Evolutionary conservation across 2,329 filamentous ascomycete species (phyloP), one percentile per base, ranked within the genome.

Genomic region (Juglanconis oblonga): DNA sequence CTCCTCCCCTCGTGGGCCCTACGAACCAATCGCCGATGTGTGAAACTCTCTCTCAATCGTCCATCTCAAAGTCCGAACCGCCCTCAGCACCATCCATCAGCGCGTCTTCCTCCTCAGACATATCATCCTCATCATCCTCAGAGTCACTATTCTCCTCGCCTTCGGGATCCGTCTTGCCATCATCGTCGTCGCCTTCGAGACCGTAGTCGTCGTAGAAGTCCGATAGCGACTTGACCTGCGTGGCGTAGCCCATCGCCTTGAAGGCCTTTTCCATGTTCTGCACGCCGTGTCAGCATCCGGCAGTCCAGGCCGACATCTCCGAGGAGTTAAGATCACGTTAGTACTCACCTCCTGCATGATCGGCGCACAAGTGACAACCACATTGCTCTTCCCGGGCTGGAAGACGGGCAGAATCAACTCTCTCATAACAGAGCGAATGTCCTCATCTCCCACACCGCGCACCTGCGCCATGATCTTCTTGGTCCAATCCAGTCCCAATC

Each of bases 121-220:
- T 76, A 0, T 85, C 82, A 0, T 81, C 79, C 0, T 81, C 80
- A 0, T 78, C 78, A 0, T 79, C 79, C 0, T 78, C 80, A 0
- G 85, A 85, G 0, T 86, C 85, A 0, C 82, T 82, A 0, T 84
- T 83, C 0, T 82, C 80, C 0, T 81, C 79, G 0, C 87, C 87
- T 0, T 82, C 82, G 0, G 83, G 81, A 0, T 81, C 79, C 0
- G 80, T 79, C 0, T 83, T 83, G 2, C 85, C 86, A 4, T 85
- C 84, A 0, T 81, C 86, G 3, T 82, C 83, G 2, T 78, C 80
- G 2, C 81, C 81, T 71, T 89, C 83, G 51, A 97, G 76, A 0
- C 94, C 94, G 71, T 98, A 98, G 69, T 92, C 91, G 64, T 97
- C 91, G 72, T 96, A 87, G 73, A 96, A 98, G 68, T 90, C 83